These are phyloP conservation scores for Penicillium sp. DNA, from an alignment of 2,329 filamentous ascomycete species.

Conservation along the genomic window DNA sequence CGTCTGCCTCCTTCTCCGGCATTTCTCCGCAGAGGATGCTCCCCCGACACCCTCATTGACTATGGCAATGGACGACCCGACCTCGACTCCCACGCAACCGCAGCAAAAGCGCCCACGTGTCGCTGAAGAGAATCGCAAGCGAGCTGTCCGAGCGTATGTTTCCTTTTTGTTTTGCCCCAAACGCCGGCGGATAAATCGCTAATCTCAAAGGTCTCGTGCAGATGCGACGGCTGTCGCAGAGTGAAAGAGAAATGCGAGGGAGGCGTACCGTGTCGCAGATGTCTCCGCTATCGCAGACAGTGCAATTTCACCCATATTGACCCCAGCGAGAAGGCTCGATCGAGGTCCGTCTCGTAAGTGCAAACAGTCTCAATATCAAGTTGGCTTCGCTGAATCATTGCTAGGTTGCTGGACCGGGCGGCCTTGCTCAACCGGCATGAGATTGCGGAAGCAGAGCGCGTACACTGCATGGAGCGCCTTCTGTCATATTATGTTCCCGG, in stretches of 20 bases:
- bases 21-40: conserved; percentile 25
- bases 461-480: conserved; percentile 46
- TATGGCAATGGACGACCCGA: conserved; percentile 31
- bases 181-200: conserved; percentile 2
- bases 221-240: conserved; percentile 53
- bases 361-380: not conserved
- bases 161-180: not conserved
- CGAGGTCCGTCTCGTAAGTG: conserved; percentile 33
- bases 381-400: not conserved
- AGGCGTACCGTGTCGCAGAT: conserved; percentile 52
- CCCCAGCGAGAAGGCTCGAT: conserved; percentile 31
- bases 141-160: conserved; percentile 39
- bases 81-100: conserved; percentile 23
- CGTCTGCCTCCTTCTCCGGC: conserved; percentile 2
- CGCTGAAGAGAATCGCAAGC: conserved; percentile 40
- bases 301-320: conserved; percentile 48
- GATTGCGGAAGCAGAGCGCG: conserved; percentile 34
- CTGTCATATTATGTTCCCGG: conserved; percentile 48
- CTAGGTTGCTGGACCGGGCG: conserved; percentile 29
- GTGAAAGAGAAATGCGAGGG: conserved; percentile 57
- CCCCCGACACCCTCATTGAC: conserved; percentile 25
- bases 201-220: conserved; percentile 23
- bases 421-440: conserved; percentile 33
- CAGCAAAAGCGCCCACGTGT: conserved; percentile 39
- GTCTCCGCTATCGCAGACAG: conserved; percentile 49